A percentile compares a stretch with the other conserved stretches of the same genome.
These are phyloP conservation scores for Pyrenula massariospora DNA, from an alignment of 495 filamentous ascomycete species.

Conservation along the genomic window DNA sequence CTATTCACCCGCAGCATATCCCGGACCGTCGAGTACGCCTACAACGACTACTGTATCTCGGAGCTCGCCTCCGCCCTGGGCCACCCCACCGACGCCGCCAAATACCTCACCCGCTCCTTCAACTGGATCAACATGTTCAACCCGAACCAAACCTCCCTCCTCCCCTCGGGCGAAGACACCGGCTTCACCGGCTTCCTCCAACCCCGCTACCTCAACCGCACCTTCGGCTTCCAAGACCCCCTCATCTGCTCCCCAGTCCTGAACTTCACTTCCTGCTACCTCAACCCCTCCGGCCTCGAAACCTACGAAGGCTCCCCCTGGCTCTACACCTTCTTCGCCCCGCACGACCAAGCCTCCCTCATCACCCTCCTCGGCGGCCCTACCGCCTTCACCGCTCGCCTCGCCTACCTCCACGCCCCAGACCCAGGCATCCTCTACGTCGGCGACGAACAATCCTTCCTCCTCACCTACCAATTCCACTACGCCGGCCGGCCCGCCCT, in stretches of 20 bases:
- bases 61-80: slow-evolving; percentile 49
- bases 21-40: slow-evolving; percentile 60
- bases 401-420: slow-evolving; percentile 50
- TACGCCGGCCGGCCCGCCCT: slow-evolving; percentile 28
- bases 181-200: slow-evolving; percentile 20
- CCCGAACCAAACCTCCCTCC: slow-evolving; percentile 42
- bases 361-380: slow-evolving; percentile 24
- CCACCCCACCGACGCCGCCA: slow-evolving; percentile 31
- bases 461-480: slow-evolving; percentile 29
- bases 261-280: slow-evolving; percentile 35
- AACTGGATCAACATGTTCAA: slow-evolving; percentile 48
- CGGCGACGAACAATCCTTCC: slow-evolving; percentile 27
- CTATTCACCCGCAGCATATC: slow-evolving; percentile 58
- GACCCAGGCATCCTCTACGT: slow-evolving; percentile 34
- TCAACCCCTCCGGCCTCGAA: slow-evolving; percentile 53
- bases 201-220: slow-evolving; percentile 17
- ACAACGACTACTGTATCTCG: slow-evolving; percentile 63
- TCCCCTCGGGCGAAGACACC: slow-evolving; percentile 22
- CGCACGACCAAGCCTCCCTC: slow-evolving; percentile 23
- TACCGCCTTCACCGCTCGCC: slow-evolving; percentile 17
- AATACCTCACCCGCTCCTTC: slow-evolving; percentile 42
- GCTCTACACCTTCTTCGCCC: slow-evolving; percentile 21
- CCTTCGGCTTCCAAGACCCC: slow-evolving; percentile 29
- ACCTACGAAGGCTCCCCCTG: slow-evolving; percentile 30
- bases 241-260: slow-evolving; percentile 42